These are phyloP conservation scores for Alternaria consortialis DNA, from an alignment of 2,329 filamentous ascomycete species.

Conservation along the genomic window DNA sequence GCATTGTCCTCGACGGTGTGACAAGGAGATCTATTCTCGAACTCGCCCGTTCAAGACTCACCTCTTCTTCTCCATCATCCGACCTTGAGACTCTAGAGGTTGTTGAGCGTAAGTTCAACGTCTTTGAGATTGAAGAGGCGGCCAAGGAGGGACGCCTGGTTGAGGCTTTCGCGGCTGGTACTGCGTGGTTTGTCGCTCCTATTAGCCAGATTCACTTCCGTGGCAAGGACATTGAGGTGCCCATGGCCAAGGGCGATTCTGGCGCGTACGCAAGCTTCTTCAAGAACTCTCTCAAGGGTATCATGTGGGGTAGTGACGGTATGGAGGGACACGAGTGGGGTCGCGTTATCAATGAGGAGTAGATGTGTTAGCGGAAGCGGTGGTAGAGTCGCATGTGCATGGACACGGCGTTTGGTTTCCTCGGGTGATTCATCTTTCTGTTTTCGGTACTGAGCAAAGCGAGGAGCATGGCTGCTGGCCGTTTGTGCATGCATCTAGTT, in stretches of 20 bases:
- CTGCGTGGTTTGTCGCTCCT: slow-evolving; percentile 68
- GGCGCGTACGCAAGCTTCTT: slow-evolving; percentile 55
- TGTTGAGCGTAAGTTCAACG: slow-evolving; percentile 84
- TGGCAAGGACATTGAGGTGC: slow-evolving; percentile 55
- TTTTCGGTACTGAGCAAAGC: background rate
- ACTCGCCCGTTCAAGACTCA: slow-evolving; percentile 71
- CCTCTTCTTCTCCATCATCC: slow-evolving; percentile 35
- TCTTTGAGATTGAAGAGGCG: slow-evolving; percentile 78
- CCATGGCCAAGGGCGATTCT: slow-evolving; percentile 52
- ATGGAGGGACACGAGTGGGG: slow-evolving; percentile 59
- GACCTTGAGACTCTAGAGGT: slow-evolving; percentile 66
- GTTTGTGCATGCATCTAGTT: background rate
- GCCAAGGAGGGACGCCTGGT: slow-evolving; percentile 77
- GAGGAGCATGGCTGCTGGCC: background rate
- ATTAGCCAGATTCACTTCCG: slow-evolving; percentile 58
- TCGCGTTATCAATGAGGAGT: slow-evolving; percentile 54
- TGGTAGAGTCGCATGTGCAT: background rate
- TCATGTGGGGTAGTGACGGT: slow-evolving; percentile 59
- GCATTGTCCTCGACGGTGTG: slow-evolving; percentile 86
- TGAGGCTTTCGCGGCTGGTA: slow-evolving; percentile 87
- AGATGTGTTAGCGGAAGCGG: background rate
- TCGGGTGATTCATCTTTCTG: background rate
- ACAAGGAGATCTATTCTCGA: slow-evolving; percentile 84
- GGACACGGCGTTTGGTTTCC: background rate
- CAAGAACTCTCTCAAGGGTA: slow-evolving; percentile 58